These are phyloP conservation scores for Tremella fuciformis DNA, from an alignment of 768 basidiomycete genomes.

Conservation along the genomic window DNA sequence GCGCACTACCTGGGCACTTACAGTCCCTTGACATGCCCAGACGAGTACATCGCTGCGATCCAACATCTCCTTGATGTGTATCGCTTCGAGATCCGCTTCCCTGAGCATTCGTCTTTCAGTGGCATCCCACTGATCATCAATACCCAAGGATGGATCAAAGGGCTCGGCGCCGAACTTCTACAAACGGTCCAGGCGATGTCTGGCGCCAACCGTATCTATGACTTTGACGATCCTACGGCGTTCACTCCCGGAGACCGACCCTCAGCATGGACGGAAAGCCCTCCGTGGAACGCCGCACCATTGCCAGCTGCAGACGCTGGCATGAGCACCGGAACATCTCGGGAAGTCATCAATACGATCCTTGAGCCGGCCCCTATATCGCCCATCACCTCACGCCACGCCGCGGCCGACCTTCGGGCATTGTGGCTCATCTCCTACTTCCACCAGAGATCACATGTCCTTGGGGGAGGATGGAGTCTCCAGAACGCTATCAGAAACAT, in stretches of 20 bases:
- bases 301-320: slow-evolving; percentile 8
- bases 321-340: background rate
- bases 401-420: slow-evolving; percentile 68
- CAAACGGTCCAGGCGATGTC: slow-evolving; percentile 66
- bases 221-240: slow-evolving; percentile 31
- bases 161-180: slow-evolving; percentile 79
- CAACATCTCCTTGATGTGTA: slow-evolving; percentile 59
- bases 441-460: slow-evolving; percentile 55
- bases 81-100: slow-evolving; percentile 61
- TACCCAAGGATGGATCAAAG: slow-evolving; percentile 96
- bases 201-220: slow-evolving; percentile 62
- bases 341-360: background rate
- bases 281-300: slow-evolving; percentile 7
- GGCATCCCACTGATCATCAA: slow-evolving; percentile 82
- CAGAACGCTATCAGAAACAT: slow-evolving; percentile 64
- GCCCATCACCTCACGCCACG: slow-evolving; percentile 55
- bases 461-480: slow-evolving; percentile 63
- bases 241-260: background rate
- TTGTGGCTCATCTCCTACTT: slow-evolving; percentile 75
- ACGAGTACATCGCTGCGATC: slow-evolving; percentile 69
- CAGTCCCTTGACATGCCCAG: slow-evolving; percentile 72
- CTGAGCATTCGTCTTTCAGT: slow-evolving; percentile 40
- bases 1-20: slow-evolving; percentile 81
- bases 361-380: slow-evolving; percentile 59
- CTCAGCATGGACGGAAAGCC: slow-evolving; percentile 33